Conservation (phyloP, 2,329 filamentous ascomycete genomes). For the Beauveria sp. region DNA sequence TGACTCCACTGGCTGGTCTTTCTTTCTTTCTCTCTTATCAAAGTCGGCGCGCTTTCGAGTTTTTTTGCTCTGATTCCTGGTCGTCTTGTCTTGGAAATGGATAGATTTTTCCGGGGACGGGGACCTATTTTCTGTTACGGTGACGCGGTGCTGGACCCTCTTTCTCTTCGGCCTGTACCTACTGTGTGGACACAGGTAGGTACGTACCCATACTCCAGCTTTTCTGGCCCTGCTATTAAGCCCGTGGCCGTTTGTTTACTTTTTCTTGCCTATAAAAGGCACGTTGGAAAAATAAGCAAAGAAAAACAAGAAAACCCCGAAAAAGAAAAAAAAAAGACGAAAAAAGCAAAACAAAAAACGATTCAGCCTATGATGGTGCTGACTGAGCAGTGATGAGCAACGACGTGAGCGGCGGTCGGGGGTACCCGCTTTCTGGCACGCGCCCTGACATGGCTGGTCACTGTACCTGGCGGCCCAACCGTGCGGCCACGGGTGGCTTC, state of each 20-base stretch:
- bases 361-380: neutral
- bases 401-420: neutral
- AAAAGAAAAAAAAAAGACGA: neutral
- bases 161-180: neutral
- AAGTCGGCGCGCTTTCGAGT: neutral
- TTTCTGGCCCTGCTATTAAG: neutral
- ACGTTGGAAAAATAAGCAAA: neutral
- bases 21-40: neutral
- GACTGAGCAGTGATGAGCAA: neutral
- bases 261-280: neutral
- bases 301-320: neutral
- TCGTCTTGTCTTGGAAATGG: neutral
- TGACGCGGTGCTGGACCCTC: neutral
- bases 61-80: neutral
- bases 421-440: slow-evolving; percentile 5
- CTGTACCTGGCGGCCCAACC: slow-evolving; percentile 11
- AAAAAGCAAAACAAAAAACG: neutral
- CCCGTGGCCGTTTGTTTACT: neutral
- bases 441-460: slow-evolving; percentile 1
- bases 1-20: neutral
- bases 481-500: slow-evolving; percentile 6
- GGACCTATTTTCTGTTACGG: neutral
- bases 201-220: neutral
- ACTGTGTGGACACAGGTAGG: too few relatives aligned
- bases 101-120: neutral